phyloP scores from a whole-genome alignment of 345 rosid species.

The Anastatica hierochuntica region DNA sequence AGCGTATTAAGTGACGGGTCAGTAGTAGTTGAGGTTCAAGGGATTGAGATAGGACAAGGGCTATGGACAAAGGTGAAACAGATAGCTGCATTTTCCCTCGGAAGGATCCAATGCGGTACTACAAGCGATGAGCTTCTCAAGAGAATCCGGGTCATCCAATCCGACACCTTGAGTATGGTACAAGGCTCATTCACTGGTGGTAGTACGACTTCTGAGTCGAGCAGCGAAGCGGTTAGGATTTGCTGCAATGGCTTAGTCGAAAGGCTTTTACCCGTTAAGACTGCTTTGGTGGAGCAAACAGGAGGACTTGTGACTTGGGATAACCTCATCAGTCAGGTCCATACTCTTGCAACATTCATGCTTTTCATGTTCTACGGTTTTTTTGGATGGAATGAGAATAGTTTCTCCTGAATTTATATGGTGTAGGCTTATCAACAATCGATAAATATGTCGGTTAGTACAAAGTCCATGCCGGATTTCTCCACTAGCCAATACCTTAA shows the following conservation, averaged over 20 bases:
- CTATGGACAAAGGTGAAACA: slow-evolving; percentile 95
- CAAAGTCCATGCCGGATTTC: slow-evolving; percentile 37
- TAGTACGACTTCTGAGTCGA: slow-evolving; percentile 83
- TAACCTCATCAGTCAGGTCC: slow-evolving; percentile 61
- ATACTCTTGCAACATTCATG: slow-evolving; percentile 6
- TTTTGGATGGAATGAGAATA: background rate
- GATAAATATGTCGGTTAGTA: slow-evolving; percentile 48
- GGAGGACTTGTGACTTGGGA: slow-evolving; percentile 67
- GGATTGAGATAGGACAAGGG: slow-evolving; percentile 90
- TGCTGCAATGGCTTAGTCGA: slow-evolving; percentile 66
- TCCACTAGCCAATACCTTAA: slow-evolving; percentile 47
- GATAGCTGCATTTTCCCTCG: slow-evolving; percentile 70
- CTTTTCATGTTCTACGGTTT: background rate
- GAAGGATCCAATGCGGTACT: slow-evolving; percentile 42
- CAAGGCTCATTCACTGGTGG: slow-evolving; percentile 77
- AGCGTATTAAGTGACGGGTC: slow-evolving; percentile 77
- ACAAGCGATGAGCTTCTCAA: slow-evolving; percentile 40
- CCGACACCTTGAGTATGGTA: slow-evolving; percentile 64
- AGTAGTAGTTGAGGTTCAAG: slow-evolving; percentile 83
- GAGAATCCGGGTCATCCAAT: slow-evolving; percentile 61
- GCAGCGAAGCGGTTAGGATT: slow-evolving; percentile 66
- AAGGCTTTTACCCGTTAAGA: slow-evolving; percentile 49
- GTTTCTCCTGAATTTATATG: no score
- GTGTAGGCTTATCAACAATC: slow-evolving; percentile 23
- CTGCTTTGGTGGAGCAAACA: slow-evolving; percentile 31